Evolutionary conservation across 306 rosid genomes (phyloP).

Genomic region (Trichosanthes cucumerina): DNA sequence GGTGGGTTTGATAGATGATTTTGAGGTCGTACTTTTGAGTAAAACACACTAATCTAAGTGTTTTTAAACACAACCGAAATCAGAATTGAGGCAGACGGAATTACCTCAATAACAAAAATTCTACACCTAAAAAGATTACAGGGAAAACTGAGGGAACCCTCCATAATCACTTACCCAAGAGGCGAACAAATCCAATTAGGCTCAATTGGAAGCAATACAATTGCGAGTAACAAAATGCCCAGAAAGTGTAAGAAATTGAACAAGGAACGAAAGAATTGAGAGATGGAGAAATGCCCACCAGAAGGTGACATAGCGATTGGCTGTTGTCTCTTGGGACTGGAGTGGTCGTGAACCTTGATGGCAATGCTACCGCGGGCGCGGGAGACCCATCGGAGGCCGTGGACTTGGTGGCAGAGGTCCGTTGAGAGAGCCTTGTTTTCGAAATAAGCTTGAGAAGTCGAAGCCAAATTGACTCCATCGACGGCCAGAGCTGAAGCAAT

Average conservation of each 20-base stretch:
- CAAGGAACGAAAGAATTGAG: not conserved
- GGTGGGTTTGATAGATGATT: not conserved
- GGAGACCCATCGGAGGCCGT: constrained; percentile 74
- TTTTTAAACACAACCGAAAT: not conserved
- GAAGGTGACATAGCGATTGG: not conserved
- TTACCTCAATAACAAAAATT: not conserved
- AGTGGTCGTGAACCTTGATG: constrained; percentile 63
- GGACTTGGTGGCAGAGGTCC: constrained; percentile 81
- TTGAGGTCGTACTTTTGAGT: not conserved
- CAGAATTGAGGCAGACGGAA: not conserved
- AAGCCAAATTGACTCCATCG: not conserved
- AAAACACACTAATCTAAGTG: not conserved
- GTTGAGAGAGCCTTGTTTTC: constrained; percentile 35
- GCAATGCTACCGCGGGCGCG: constrained; percentile 90
- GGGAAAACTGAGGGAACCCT: not conserved
- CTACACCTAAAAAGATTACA: not conserved
- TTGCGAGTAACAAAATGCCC: not conserved
- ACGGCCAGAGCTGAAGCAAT: not conserved
- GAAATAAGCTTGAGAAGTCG: not conserved
- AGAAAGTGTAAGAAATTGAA: not conserved
- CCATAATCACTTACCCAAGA: not conserved
- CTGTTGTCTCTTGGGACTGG: constrained; percentile 36
- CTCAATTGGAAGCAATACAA: not conserved
- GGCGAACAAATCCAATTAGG: not conserved
- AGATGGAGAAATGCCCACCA: not conserved